Evolutionary conservation across 208 protist genomes (phyloP).

Genomic region (Herpetomonas tarakana): DNA sequence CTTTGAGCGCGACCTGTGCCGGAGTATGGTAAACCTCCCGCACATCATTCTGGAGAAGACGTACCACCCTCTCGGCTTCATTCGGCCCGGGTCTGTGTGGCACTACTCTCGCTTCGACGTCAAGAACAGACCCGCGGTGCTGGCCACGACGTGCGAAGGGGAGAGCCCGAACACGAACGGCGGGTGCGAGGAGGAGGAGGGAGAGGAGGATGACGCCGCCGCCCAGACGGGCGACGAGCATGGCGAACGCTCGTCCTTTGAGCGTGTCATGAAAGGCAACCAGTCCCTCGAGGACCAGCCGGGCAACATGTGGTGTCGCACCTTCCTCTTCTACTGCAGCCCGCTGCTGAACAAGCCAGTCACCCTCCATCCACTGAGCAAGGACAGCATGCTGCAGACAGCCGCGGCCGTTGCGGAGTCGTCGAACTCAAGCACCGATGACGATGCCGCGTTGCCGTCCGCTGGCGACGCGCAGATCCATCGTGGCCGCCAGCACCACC

Average conservation of each 20-base stretch:
- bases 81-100: conserved; percentile 35
- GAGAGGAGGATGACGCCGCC: not conserved
- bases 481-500: too few relatives aligned
- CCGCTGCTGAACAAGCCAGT: conserved; percentile 24
- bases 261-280: not conserved
- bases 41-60: conserved; percentile 35
- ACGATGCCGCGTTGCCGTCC: not conserved
- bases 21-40: conserved; percentile 18
- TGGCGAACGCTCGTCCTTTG: not conserved
- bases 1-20: conserved; percentile 28
- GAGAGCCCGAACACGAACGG: not conserved
- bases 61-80: conserved; percentile 26
- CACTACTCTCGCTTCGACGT: conserved; percentile 33
- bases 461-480: not conserved
- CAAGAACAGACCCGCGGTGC: not conserved
- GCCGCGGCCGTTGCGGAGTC: conserved; percentile 10
- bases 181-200: not conserved
- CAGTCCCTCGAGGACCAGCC: conserved; percentile 15
- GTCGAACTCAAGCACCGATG: not conserved
- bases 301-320: conserved; percentile 23
- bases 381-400: conserved; percentile 8
- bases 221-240: too few relatives aligned
- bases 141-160: not conserved
- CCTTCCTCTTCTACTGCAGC: conserved; percentile 45
- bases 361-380: conserved; percentile 19